These are phyloP conservation scores for Trichophyton benhamiae DNA, from an alignment of 2,329 filamentous ascomycete species.

Conservation along the genomic window DNA sequence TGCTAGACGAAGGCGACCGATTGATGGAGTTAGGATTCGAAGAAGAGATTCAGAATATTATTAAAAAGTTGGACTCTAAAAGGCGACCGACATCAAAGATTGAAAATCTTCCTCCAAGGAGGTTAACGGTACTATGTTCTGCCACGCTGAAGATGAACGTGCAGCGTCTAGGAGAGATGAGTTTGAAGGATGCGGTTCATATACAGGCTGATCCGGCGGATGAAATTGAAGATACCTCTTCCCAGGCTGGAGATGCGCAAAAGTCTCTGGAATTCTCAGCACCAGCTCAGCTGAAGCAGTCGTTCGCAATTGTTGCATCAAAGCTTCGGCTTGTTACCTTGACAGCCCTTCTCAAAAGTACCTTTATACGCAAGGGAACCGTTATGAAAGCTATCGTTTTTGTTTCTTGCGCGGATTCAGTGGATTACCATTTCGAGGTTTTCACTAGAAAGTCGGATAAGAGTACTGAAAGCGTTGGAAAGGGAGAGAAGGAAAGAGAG, in stretches of 20 bases:
- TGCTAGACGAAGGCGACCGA: slow-evolving; percentile 93
- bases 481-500: slow-evolving; percentile 13
- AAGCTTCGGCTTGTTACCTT: slow-evolving; percentile 86
- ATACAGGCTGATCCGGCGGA: slow-evolving; percentile 56
- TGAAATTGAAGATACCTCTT: slow-evolving; percentile 40
- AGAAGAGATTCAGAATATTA: slow-evolving; percentile 78
- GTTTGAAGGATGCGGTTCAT: slow-evolving; percentile 80
- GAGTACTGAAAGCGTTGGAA: slow-evolving; percentile 8
- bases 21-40: slow-evolving; percentile 98
- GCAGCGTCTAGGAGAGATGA: slow-evolving; percentile 85
- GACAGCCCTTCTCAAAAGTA: slow-evolving; percentile 68
- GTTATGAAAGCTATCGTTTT: slow-evolving; percentile 97
- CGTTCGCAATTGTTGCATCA: slow-evolving; percentile 73
- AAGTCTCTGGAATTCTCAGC: slow-evolving; percentile 57
- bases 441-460: slow-evolving; percentile 41
- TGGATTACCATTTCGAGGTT: slow-evolving; percentile 89
- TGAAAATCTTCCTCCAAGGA: slow-evolving; percentile 54
- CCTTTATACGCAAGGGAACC: slow-evolving; percentile 76
- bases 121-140: slow-evolving; percentile 83
- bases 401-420: slow-evolving; percentile 90
- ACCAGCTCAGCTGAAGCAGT: slow-evolving; percentile 86
- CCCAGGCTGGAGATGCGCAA: slow-evolving; percentile 33
- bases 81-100: slow-evolving; percentile 48
- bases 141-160: slow-evolving; percentile 98
- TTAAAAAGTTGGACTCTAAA: slow-evolving; percentile 61